These are phyloP conservation scores for Pythium aquatile DNA, from an alignment of 352 stramenopile genomes.

Conservation along the genomic window DNA sequence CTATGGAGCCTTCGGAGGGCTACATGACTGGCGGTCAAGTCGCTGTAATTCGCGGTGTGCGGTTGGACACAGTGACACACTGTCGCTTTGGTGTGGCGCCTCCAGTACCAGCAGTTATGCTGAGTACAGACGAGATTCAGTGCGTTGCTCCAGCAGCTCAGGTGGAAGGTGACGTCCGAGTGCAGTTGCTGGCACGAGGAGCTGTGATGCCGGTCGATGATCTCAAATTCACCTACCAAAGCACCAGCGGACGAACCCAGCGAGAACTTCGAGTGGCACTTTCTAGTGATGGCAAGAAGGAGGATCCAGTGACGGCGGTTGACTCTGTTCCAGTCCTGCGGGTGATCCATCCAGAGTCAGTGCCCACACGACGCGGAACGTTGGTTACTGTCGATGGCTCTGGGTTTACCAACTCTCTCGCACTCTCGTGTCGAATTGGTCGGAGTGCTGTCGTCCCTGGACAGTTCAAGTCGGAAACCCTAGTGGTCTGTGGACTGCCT, in stretches of 20 bases:
- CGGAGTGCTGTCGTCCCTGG: constrained; percentile 35
- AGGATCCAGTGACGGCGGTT: not conserved
- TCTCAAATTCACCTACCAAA: constrained; percentile 50
- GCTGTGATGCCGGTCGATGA: constrained; percentile 38
- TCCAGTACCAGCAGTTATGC: constrained; percentile 23
- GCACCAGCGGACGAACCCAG: constrained; percentile 15
- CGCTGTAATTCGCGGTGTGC: constrained; percentile 42
- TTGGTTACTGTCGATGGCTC: constrained; percentile 67
- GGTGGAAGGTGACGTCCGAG: constrained; percentile 32
- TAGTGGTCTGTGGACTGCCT: constrained; percentile 65
- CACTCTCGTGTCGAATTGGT: constrained; percentile 88
- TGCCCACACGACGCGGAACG: constrained; percentile 45
- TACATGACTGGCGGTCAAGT: constrained; percentile 39
- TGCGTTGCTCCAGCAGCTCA: constrained; percentile 20
- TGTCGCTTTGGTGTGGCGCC: constrained; percentile 63
- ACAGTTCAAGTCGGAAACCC: constrained; percentile 43
- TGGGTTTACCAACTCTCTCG: constrained; percentile 72
- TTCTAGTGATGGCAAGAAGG: not conserved
- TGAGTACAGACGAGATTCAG: constrained; percentile 20
- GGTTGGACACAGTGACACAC: constrained; percentile 54
- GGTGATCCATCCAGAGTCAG: constrained; percentile 11
- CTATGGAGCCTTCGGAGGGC: constrained; percentile 32
- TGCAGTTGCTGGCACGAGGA: constrained; percentile 44
- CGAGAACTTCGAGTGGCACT: constrained; percentile 15
- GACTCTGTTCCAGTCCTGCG: constrained; percentile 22